Evolutionary conservation across 345 rosid genomes (phyloP).

Genomic region (Populus simonii): DNA sequence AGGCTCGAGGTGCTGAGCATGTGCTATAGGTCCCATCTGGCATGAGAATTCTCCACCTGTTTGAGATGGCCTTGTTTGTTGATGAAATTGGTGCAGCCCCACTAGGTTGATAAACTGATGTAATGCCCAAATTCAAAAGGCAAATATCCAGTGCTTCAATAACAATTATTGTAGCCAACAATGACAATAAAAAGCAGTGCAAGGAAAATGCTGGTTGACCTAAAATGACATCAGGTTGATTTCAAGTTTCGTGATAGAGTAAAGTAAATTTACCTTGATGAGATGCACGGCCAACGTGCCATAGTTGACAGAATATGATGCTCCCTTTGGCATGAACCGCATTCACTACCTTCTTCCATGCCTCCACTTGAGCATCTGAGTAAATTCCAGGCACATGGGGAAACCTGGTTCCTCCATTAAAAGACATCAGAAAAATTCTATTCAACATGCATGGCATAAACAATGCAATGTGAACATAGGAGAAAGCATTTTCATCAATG

Average conservation of each 20-base stretch:
- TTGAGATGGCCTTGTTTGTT: conserved; percentile 52
- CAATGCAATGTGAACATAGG: neutral
- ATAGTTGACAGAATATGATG: conserved; percentile 77
- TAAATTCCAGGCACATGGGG: conserved; percentile 92
- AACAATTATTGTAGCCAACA: neutral
- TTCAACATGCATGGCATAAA: neutral
- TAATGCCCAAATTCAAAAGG: neutral
- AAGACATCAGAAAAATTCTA: neutral
- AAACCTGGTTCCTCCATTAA: conserved; percentile 42
- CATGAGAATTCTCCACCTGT: conserved; percentile 62
- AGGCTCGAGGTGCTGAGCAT: conserved; percentile 47
- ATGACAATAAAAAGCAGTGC: neutral
- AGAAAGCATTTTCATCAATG: neutral
- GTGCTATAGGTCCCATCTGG: conserved; percentile 53
- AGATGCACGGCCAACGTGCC: conserved; percentile 96
- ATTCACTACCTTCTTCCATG: conserved; percentile 75
- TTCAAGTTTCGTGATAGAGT: neutral
- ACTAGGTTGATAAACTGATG: conserved; percentile 69
- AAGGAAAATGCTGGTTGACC: neutral
- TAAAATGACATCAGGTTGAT: neutral
- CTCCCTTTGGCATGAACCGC: conserved; percentile 79
- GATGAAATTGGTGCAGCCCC: conserved; percentile 75
- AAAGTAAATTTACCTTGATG: conserved; percentile 40
- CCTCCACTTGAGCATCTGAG: conserved; percentile 68
- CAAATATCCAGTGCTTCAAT: neutral